A percentile compares a stretch with the other conserved stretches of the same genome.
phyloP scores from a whole-genome alignment of 2,329 filamentous ascomycete species.

The Scorias spongiosa region DNA sequence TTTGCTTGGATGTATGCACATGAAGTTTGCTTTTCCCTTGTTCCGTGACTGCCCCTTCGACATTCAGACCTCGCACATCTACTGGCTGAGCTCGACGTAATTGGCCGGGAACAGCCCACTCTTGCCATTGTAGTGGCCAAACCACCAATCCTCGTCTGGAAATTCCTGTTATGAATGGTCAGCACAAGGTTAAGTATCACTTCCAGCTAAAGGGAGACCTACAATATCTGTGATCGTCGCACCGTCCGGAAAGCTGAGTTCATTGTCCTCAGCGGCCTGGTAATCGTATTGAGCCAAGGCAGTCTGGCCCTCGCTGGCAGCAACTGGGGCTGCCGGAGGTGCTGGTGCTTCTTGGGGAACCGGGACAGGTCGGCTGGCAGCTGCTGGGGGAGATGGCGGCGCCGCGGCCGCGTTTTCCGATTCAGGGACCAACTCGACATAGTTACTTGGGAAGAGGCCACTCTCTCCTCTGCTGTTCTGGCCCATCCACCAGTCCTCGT shows the following conservation, averaged over 20 bases:
- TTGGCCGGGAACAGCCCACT: slow-evolving; percentile 61
- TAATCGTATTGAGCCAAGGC: slow-evolving; percentile 90
- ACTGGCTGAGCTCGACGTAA: slow-evolving; percentile 34
- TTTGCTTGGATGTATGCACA: neutral
- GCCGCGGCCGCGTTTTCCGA: slow-evolving; percentile 23
- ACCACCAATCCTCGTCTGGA: slow-evolving; percentile 98
- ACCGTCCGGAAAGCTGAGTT: slow-evolving; percentile 73
- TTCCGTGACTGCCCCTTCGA: neutral
- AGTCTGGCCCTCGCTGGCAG: slow-evolving; percentile 36
- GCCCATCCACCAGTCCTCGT: slow-evolving; percentile 98
- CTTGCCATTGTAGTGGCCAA: slow-evolving; percentile 66
- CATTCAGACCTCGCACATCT: slow-evolving; percentile 4
- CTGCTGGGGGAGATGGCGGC: slow-evolving; percentile 24
- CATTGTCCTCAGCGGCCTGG: slow-evolving; percentile 89
- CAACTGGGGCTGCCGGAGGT: slow-evolving; percentile 15
- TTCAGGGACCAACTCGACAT: slow-evolving; percentile 66
- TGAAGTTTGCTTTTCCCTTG: neutral
- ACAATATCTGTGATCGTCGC: slow-evolving; percentile 67
- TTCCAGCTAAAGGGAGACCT: slow-evolving; percentile 27
- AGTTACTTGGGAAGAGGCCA: slow-evolving; percentile 93
- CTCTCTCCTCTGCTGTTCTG: slow-evolving; percentile 70
- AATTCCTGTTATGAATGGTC: slow-evolving; percentile 49
- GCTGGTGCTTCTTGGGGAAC: slow-evolving; percentile 6
- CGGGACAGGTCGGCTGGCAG: slow-evolving; percentile 22
- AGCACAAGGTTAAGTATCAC: slow-evolving; percentile 8